Percentiles rank a stretch among this genome's conserved stretches.
These are phyloP conservation scores for Mortierella hygrophila DNA, from an alignment of 192 early-diverging fungal species.

Conservation along the genomic window DNA sequence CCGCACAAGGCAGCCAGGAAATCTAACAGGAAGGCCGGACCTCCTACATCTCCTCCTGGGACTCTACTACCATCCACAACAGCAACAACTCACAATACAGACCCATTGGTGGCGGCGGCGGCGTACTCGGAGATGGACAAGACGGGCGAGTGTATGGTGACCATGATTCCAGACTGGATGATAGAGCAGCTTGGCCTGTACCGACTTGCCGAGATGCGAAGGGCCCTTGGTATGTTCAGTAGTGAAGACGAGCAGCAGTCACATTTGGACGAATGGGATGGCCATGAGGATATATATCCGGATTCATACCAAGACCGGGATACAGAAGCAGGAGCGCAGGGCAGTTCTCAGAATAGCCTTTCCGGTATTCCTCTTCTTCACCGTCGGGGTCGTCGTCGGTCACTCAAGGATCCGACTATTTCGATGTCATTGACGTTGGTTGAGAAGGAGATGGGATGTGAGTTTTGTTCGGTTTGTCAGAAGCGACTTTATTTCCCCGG, in stretches of 20 bases:
- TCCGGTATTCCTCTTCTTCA: background rate
- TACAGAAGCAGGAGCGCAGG: background rate
- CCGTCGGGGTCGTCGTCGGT: background rate
- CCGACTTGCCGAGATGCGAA: conserved; percentile 15
- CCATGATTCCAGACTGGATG: conserved; percentile 41
- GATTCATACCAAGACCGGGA: background rate
- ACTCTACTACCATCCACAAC: background rate
- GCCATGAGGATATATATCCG: background rate
- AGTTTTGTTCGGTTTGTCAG: conserved; percentile 49
- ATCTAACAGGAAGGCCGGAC: background rate
- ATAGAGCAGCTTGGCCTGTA: conserved; percentile 33
- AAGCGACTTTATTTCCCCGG: conserved; percentile 44
- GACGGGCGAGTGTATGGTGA: conserved; percentile 20
- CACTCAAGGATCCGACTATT: background rate
- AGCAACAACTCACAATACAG: background rate
- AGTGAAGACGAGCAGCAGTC: background rate
- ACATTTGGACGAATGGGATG: background rate
- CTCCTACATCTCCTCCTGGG: background rate
- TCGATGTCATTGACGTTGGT: conserved; percentile 22
- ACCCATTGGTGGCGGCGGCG: no score
- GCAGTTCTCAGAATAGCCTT: background rate
- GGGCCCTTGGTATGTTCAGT: background rate
- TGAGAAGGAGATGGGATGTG: conserved; percentile 37
- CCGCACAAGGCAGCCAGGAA: conserved; percentile 14
- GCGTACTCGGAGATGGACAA: background rate